Percentiles rank a stretch among this genome's conserved stretches.
Evolutionary conservation across 441 rosid genomes (phyloP).

Genomic region (Pelargonium australe): DNA sequence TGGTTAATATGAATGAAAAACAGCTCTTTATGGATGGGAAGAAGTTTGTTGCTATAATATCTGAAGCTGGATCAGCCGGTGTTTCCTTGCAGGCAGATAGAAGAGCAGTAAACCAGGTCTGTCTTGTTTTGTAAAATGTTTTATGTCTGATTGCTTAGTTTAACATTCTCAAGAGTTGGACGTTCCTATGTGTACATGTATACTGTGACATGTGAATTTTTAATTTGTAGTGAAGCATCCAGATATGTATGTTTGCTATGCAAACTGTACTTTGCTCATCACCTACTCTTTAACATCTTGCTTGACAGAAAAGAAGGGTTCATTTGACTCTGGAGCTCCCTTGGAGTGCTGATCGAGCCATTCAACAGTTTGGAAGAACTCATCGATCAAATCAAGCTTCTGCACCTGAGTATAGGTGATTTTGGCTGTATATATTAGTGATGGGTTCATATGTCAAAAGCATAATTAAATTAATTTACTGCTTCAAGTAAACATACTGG

Average conservation of each 20-base stretch:
- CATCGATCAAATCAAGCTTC: conserved; percentile 99
- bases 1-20: conserved; percentile 99
- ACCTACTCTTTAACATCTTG: conserved; percentile 15
- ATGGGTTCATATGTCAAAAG: conserved; percentile 10
- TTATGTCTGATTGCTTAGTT: conserved; percentile 7
- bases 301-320: conserved; percentile 80
- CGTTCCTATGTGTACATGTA: conserved; percentile 11
- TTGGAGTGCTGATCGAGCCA: conserved; percentile 99
- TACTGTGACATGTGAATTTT: conserved; percentile 7
- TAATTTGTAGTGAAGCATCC: conserved; percentile 5
- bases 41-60: conserved; percentile 90
- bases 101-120: conserved; percentile 87
- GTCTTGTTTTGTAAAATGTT: conserved; percentile 18
- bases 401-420: conserved; percentile 94
- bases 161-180: conserved; percentile 13
- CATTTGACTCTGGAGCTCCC: conserved; percentile 98
- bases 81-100: conserved; percentile 98
- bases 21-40: conserved; percentile 98
- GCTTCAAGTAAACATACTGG: not conserved
- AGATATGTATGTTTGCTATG: conserved; percentile 6
- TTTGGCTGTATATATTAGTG: conserved; percentile 15
- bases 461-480: conserved; percentile 4
- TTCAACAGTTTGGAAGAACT: conserved; percentile 98
- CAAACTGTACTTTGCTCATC: conserved; percentile 12
- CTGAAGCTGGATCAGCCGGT: conserved; percentile 99